A percentile compares a stretch with the other conserved stretches of the same genome.
phyloP scores from a whole-genome alignment of 2,329 filamentous ascomycete genomes.

The Juglanconis oblonga region DNA sequence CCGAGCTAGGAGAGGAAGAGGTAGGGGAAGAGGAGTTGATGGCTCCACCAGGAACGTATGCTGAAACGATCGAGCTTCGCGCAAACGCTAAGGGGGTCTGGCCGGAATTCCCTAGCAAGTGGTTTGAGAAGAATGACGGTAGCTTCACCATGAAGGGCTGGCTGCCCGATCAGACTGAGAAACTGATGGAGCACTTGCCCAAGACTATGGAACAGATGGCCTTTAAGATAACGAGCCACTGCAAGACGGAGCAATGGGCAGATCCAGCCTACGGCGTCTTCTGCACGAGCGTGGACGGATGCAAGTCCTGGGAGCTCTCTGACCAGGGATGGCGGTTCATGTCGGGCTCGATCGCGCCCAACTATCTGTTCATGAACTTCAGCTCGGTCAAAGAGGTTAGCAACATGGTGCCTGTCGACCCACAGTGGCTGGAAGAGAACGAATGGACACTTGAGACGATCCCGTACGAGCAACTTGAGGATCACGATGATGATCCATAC shows the following conservation, averaged over 20 bases:
- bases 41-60: neutral
- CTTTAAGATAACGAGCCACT: slow-evolving; percentile 23
- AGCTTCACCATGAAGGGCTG: slow-evolving; percentile 43
- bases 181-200: slow-evolving; percentile 33
- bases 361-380: slow-evolving; percentile 39
- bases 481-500: slow-evolving; percentile 27
- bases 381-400: slow-evolving; percentile 22
- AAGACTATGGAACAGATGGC: slow-evolving; percentile 30
- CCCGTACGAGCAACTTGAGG: slow-evolving; percentile 38
- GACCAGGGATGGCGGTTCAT: slow-evolving; percentile 31
- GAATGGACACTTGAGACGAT: slow-evolving; percentile 40
- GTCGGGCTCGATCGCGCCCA: slow-evolving; percentile 30
- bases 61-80: neutral
- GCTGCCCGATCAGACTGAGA: slow-evolving; percentile 39
- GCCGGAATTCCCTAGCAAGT: slow-evolving; percentile 14
- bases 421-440: slow-evolving; percentile 36
- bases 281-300: slow-evolving; percentile 33
- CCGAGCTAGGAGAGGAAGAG: neutral
- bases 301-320: slow-evolving; percentile 45
- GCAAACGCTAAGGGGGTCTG: slow-evolving; percentile 10
- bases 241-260: slow-evolving; percentile 22
- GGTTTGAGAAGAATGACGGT: slow-evolving; percentile 34
- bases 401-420: slow-evolving; percentile 24
- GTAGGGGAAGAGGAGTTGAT: neutral
- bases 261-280: slow-evolving; percentile 29